Base-by-base conservation (phyloP, 352 stramenopile species). In the Phytophthora fragariaefolia region DNA sequence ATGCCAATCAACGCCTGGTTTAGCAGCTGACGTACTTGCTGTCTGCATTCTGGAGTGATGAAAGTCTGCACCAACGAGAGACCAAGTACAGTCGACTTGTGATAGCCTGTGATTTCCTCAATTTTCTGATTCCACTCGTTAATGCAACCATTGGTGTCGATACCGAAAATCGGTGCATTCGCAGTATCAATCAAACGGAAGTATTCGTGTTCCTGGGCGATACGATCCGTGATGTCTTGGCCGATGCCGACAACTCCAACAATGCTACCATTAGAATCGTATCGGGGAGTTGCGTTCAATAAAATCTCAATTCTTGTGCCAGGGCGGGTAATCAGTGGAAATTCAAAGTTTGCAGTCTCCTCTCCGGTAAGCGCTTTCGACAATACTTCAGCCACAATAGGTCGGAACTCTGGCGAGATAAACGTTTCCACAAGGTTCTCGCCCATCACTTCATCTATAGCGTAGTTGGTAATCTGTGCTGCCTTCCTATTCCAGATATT, bases 401-500 rank as follows among this genome's bases (percentile, higher is more conserved):
- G 82, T 15, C 83, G 70, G 48, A 84, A 92, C 49, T 94, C 85
- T 12, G 82, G 76, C 0, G 84, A 92, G 27, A 96, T 96, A 59
- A 98, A 97, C 20, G 82, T 95, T 62, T 91, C 80, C 9, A 96
- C 89, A 2, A 95, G 59, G 45, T 93, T 91, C 34, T 93, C 82
- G 5, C 85, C 85, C 79, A 93, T 90, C 8, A 95, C 89, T 75
- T 97, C 89, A 28, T 81, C 65, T 24, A 85, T 93, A 6, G 83
- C 79, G 63, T 96, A 97, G 46, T 95, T 92, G 22, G 91, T 97
- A 58, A 97, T 93, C 38, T 97, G 80, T 7, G 82, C 85, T 18
- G 85, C 90, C 61, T 97, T 96, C 13, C 92, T 76, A 66, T 97
- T 97, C 91, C 90, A 95, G 40, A 96, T 96, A 45, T 96, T 96